phyloP scores from a whole-genome alignment of 2,329 filamentous ascomycete species.

The Microascus cirrosus region DNA sequence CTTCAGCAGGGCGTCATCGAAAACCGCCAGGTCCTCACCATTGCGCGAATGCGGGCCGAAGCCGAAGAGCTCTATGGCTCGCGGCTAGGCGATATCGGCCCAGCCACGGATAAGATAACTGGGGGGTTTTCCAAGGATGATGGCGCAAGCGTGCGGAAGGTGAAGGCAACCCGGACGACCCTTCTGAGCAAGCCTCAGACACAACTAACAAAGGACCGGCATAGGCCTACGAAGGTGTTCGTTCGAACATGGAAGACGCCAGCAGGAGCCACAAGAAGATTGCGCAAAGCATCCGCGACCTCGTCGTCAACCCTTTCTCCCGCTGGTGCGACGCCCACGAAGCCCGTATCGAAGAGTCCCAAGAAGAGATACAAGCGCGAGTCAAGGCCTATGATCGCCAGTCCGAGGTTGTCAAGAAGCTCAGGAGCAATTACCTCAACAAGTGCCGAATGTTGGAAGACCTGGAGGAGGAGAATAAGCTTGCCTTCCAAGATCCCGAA shows the following conservation, averaged over 20 bases:
- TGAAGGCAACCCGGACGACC: conserved; percentile 24
- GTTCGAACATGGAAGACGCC: conserved; percentile 84
- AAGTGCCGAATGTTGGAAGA: conserved; percentile 96
- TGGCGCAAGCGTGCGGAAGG: conserved; percentile 91
- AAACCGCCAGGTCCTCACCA: conserved; percentile 84
- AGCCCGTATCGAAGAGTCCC: conserved; percentile 78
- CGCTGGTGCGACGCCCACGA: conserved; percentile 97
- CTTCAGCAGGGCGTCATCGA: conserved; percentile 92
- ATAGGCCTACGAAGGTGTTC: conserved; percentile 88
- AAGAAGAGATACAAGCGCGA: conserved; percentile 82
- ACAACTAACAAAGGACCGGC: not conserved
- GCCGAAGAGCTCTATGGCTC: conserved; percentile 85
- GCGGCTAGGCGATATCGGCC: conserved; percentile 69
- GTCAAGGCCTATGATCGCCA: conserved; percentile 93
- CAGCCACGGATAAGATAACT: conserved; percentile 67
- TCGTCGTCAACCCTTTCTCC: conserved; percentile 88
- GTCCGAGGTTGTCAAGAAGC: conserved; percentile 79
- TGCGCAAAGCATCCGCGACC: conserved; percentile 87
- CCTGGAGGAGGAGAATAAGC: conserved; percentile 94
- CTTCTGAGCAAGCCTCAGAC: not conserved
- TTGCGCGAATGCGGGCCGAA: conserved; percentile 89
- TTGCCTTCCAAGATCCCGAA: conserved; percentile 86
- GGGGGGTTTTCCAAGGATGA: conserved; percentile 87
- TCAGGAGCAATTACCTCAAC: conserved; percentile 95
- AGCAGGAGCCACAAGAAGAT: conserved; percentile 89